These are phyloP conservation scores for Talaromyces sp. DNA, from an alignment of 2,329 filamentous ascomycete genomes.

Conservation along the genomic window DNA sequence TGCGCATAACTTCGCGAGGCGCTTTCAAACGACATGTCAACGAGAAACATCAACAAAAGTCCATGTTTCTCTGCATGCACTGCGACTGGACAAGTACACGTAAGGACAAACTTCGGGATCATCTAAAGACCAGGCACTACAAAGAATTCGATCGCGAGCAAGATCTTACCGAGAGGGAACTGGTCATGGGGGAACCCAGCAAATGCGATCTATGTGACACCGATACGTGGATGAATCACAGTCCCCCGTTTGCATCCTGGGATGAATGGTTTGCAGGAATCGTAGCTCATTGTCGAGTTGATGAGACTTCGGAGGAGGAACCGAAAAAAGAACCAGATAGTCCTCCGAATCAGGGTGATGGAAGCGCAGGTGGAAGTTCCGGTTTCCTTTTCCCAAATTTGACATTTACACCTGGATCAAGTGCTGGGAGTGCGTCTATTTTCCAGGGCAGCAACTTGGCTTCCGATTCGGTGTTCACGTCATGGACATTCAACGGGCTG, in stretches of 20 bases:
- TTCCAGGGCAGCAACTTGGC: neutral
- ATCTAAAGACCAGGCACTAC: slow-evolving; percentile 2
- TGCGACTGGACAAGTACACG: slow-evolving; percentile 3
- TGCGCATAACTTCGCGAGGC: neutral
- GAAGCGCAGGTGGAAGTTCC: neutral
- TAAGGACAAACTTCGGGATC: slow-evolving; percentile 8
- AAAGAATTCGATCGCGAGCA: neutral
- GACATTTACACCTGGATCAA: neutral
- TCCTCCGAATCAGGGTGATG: neutral
- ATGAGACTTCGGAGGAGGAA: neutral
- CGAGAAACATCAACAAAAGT: slow-evolving; percentile 9
- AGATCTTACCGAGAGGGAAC: slow-evolving; percentile 1
- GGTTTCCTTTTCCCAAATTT: neutral
- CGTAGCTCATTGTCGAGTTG: slow-evolving; percentile 6
- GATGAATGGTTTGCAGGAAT: slow-evolving; percentile 10
- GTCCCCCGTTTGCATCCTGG: slow-evolving; percentile 14
- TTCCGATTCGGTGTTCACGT: neutral
- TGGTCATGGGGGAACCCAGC: neutral
- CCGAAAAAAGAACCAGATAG: neutral
- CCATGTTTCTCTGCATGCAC: slow-evolving; percentile 7
- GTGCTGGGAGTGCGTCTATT: neutral
- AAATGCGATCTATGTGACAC: slow-evolving; percentile 1
- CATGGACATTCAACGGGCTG: neutral
- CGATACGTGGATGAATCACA: neutral
- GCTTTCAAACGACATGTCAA: slow-evolving; percentile 14